These are phyloP conservation scores for Zymoseptoria passerinii DNA, from an alignment of 2,329 filamentous ascomycete genomes.

Conservation along the genomic window DNA sequence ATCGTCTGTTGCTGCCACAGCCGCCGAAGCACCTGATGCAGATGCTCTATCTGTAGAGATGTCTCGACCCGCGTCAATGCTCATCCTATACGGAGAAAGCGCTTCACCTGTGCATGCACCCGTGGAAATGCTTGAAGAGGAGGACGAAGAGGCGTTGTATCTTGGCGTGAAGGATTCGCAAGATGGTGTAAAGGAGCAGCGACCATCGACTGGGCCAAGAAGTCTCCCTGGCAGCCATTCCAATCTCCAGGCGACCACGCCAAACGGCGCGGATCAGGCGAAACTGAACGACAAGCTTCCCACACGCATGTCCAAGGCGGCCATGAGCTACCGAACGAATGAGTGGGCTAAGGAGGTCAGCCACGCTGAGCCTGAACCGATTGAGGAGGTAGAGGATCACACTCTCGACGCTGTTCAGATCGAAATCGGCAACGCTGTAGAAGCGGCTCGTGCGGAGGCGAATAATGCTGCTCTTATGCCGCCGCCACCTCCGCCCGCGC, in stretches of 20 bases:
- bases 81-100: slow-evolving; percentile 4
- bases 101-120: slow-evolving; percentile 1
- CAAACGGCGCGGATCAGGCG: not conserved
- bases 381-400: slow-evolving; percentile 22
- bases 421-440: slow-evolving; percentile 40
- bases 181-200: not conserved
- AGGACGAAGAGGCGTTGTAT: slow-evolving; percentile 15
- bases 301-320: slow-evolving; percentile 63
- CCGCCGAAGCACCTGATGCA: slow-evolving; percentile 15
- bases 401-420: slow-evolving; percentile 36
- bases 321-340: slow-evolving; percentile 78
- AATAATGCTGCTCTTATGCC: slow-evolving; percentile 18
- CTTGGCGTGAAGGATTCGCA: slow-evolving; percentile 6
- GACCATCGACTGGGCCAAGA: not conserved
- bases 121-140: slow-evolving; percentile 11
- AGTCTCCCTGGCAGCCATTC: not conserved
- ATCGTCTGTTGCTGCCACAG: slow-evolving; percentile 17
- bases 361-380: slow-evolving; percentile 58
- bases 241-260: not conserved
- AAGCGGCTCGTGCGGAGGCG: slow-evolving; percentile 27
- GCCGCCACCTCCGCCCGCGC: slow-evolving; percentile 9
- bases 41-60: slow-evolving; percentile 13
- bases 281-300: slow-evolving; percentile 56
- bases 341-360: slow-evolving; percentile 92
- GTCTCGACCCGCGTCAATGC: slow-evolving; percentile 11